Evolutionary conservation across 495 filamentous ascomycete genomes (phyloP).

Genomic region (Hypoxylon perforatum): DNA sequence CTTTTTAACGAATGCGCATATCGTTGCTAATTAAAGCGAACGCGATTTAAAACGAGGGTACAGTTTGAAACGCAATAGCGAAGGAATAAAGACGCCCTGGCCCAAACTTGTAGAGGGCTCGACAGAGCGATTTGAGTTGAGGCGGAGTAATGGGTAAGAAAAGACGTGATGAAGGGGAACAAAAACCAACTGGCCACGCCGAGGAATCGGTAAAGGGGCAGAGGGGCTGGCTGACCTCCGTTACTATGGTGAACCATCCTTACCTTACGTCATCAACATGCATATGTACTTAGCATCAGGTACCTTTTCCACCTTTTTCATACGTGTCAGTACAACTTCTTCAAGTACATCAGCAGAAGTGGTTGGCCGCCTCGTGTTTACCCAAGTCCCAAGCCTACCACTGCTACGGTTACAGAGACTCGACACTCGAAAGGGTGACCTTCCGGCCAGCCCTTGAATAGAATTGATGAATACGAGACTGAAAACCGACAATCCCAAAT

Average conservation of each 20-base stretch:
- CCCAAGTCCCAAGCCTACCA: constrained; percentile 20
- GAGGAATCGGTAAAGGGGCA: constrained; percentile 36
- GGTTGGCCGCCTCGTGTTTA: constrained; percentile 30
- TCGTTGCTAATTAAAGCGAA: constrained; percentile 19
- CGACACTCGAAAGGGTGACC: constrained; percentile 1
- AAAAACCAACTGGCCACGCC: constrained; percentile 27
- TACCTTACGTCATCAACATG: constrained; percentile 29
- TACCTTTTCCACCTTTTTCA: constrained; percentile 2
- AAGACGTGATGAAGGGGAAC: constrained; percentile 21
- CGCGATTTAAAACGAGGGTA: constrained; percentile 12
- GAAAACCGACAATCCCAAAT: constrained; percentile 15
- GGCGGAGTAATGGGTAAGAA: constrained; percentile 2
- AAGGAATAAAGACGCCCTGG: constrained; percentile 23
- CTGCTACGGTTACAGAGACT: constrained; percentile 13
- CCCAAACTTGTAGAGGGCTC: constrained; percentile 9
- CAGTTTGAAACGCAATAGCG: constrained; percentile 10
- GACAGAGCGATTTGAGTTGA: constrained; percentile 22
- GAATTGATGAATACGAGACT: constrained; percentile 40
- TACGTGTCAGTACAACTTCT: constrained; percentile 10
- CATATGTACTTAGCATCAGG: constrained; percentile 3
- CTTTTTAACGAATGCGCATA: constrained; percentile 16
- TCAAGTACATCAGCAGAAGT: constrained; percentile 4
- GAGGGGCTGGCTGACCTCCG: background rate
- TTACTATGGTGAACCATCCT: constrained; percentile 18
- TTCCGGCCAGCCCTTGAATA: constrained; percentile 17